Base-by-base conservation (phyloP, 169 alveolate genomes). In the Cryptosporidium andersoni region DNA sequence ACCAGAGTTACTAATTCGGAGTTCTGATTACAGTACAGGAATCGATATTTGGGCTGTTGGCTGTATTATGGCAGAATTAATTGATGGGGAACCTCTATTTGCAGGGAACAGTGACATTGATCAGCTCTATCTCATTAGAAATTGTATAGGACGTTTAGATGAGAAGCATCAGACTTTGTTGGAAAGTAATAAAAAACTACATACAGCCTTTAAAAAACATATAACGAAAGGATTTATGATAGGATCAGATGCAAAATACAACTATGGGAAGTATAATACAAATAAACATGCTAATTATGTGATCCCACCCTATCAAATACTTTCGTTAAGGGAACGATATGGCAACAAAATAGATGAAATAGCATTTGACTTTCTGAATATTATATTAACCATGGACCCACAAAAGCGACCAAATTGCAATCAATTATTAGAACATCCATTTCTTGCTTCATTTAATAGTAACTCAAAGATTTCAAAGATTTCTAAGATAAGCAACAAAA, bases 21-120 rank as follows among this genome's bases (percentile, higher is more conserved):
- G 90, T 47, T 81, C 88, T n/a, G 92, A 90, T 47, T 95, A 95
- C 81, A 95, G 95, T 2, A 88, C 89, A 65, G 95, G 89, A 88
- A 95, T 95, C 1, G 98, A 95, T 88, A 89, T 94, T 40, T 95
- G 98, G 96, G 97, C 98, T n/a, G 89, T 94, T 74, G 96, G 97
- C 3, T 94, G 97, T 81, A 94, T 94, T 12, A 93, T 95, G 97
- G 97, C 97, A 14, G 99, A 96, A 81, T 88, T 95, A 62, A 93
- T 93, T 3, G 99, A 96, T 82, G 97, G 97, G 8, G 93, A 95
- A 58, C 99, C 99, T 6, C 92, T 96, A 16, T 96, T 96, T 88
- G 97, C 98, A 2, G 99, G 99, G 0, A 96, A 95, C 82, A 91
- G 91, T 64, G 97, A 94, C 80, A 90, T 94, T n/a, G 97, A 94